Evolutionary conservation across 2,329 filamentous ascomycete species (phyloP).

Genomic region (Phyllosticta paracitricarpa): DNA sequence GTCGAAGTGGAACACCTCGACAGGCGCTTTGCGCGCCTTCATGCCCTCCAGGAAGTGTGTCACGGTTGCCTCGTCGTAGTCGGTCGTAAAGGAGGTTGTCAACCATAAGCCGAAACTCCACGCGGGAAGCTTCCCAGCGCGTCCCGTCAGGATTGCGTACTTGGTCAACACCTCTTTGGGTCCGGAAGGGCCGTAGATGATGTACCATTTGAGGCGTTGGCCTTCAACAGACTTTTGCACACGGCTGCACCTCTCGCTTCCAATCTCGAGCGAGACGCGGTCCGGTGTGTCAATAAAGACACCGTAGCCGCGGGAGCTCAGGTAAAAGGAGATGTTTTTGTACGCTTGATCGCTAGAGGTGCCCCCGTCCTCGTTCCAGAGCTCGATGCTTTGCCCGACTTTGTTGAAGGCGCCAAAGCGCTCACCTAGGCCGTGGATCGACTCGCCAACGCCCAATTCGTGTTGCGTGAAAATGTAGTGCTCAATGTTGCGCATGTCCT

Average conservation of each 20-base stretch:
- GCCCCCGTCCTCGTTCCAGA: conserved; percentile 54
- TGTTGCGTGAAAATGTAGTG: conserved; percentile 39
- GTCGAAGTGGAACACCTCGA: conserved; percentile 68
- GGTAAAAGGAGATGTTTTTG: conserved; percentile 62
- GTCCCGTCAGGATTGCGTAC: conserved; percentile 59
- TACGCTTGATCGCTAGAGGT: conserved; percentile 62
- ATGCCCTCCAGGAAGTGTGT: conserved; percentile 60
- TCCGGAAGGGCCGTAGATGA: conserved; percentile 56
- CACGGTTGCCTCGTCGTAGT: conserved; percentile 61
- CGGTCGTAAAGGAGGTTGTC: conserved; percentile 65
- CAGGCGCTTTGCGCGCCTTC: conserved; percentile 51
- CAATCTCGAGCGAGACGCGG: conserved; percentile 61
- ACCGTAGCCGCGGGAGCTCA: conserved; percentile 65
- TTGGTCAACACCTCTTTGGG: conserved; percentile 61
- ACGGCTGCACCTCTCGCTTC: conserved; percentile 61
- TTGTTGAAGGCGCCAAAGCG: conserved; percentile 69
- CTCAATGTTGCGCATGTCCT: conserved; percentile 35
- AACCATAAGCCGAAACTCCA: conserved; percentile 74
- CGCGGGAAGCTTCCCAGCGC: conserved; percentile 52
- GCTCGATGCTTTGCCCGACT: conserved; percentile 57
- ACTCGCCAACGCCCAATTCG: conserved; percentile 46
- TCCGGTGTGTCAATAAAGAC: conserved; percentile 65
- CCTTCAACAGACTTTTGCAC: conserved; percentile 60
- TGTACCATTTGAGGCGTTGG: conserved; percentile 62
- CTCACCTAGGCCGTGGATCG: conserved; percentile 65